These are phyloP conservation scores for Blastobotrys arbuscula DNA, from an alignment of 1,139 yeast genomes.

Conservation along the genomic window DNA sequence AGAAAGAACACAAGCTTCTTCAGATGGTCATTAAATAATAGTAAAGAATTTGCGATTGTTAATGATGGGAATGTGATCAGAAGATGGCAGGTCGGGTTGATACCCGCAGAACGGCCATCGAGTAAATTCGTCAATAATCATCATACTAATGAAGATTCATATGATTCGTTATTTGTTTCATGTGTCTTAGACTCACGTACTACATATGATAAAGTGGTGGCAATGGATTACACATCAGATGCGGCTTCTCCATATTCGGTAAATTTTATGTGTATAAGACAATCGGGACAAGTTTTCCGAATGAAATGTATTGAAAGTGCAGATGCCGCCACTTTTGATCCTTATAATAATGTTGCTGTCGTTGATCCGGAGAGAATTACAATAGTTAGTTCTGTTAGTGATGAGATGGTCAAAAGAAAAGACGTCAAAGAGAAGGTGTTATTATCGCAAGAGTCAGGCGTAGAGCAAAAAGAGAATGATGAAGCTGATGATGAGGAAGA, in stretches of 20 bases:
- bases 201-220: constrained; percentile 72
- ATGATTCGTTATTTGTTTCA: constrained; percentile 58
- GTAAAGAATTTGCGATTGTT: constrained; percentile 73
- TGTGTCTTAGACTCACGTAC: constrained; percentile 71
- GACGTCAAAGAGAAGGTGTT: neutral
- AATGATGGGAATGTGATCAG: constrained; percentile 74
- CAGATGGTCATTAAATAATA: constrained; percentile 60
- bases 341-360: constrained; percentile 63
- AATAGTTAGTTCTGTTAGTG: constrained; percentile 22
- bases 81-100: constrained; percentile 72
- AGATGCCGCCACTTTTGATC: constrained; percentile 58
- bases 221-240: constrained; percentile 77
- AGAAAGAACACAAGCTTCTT: constrained; percentile 43
- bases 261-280: constrained; percentile 79
- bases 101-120: constrained; percentile 34
- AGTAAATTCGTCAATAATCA: constrained; percentile 1
- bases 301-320: constrained; percentile 72
- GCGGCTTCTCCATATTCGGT: constrained; percentile 38
- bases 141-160: constrained; percentile 10
- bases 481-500: constrained; percentile 13
- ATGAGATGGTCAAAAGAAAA: too few relatives aligned
- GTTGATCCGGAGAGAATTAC: constrained; percentile 56
- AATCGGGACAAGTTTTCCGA: constrained; percentile 78
- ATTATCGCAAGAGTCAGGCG: neutral
- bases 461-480: constrained; percentile 7